These are phyloP conservation scores for Stemphylium beticola DNA, from an alignment of 2,329 filamentous ascomycete genomes.

Conservation along the genomic window DNA sequence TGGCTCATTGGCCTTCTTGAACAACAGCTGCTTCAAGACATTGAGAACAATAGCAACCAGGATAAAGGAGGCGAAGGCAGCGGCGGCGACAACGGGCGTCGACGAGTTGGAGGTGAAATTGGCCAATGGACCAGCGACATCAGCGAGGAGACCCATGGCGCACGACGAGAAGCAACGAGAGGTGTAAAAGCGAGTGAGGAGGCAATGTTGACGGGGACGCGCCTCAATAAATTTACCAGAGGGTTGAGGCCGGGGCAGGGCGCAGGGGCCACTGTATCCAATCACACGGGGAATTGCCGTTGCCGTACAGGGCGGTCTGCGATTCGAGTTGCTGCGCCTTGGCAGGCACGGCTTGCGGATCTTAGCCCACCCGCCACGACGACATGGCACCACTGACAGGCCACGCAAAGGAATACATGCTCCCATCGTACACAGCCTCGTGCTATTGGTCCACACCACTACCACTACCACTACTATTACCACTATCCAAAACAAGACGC, in stretches of 20 bases:
- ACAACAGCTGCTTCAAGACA: constrained; percentile 77
- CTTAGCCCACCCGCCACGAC: constrained; percentile 13
- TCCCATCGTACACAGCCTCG: constrained; percentile 22
- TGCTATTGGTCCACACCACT: constrained; percentile 26
- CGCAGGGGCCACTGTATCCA: constrained; percentile 27
- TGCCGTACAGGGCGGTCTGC: constrained; percentile 24
- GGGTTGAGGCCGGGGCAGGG: constrained; percentile 22
- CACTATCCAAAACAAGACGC: background rate
- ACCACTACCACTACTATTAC: background rate
- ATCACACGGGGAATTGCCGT: constrained; percentile 5
- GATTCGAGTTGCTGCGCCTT: constrained; percentile 17
- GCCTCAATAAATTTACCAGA: constrained; percentile 39
- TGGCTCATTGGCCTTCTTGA: constrained; percentile 75
- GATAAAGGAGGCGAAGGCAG: constrained; percentile 57
- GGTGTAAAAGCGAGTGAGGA: constrained; percentile 4
- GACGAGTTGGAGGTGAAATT: constrained; percentile 49
- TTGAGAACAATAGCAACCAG: constrained; percentile 73
- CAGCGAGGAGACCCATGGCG: constrained; percentile 60
- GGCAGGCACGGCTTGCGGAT: constrained; percentile 26
- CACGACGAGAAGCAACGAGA: constrained; percentile 10
- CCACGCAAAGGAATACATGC: constrained; percentile 13
- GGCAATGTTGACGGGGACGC: constrained; percentile 21
- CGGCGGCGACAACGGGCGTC: constrained; percentile 53
- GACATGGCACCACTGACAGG: constrained; percentile 35
- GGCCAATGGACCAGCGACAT: constrained; percentile 57